Base-by-base conservation (phyloP, 192 early-diverging fungal genomes). In the Umbelopsis sp. region DNA sequence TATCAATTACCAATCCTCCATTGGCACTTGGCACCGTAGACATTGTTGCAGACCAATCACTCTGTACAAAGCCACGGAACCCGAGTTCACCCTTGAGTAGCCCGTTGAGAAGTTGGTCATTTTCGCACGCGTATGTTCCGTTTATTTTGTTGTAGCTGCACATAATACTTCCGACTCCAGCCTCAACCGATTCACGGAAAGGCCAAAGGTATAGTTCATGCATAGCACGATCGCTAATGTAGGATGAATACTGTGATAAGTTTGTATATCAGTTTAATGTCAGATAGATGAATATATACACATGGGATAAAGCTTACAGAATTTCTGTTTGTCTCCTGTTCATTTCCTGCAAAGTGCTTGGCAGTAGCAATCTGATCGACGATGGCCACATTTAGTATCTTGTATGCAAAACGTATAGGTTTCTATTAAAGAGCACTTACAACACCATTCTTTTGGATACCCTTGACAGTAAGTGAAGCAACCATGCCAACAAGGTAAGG, bases 101-200 rank as follows among this genome's bases (percentile, higher is more conserved):
- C 29, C 67, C 45, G 22, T 85, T 83, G 43, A 90, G 65, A 38
- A 77, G 25, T 16, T 74, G 41, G n/a, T 79, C 52, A 73, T 82
- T 83, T 71, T 88, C 80, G 75, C 90, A 91, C 4, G 88, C 81
- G 25, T 86, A 82, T 21, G 75, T 73, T 25, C 73, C 74, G 68
- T 91, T 88, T n/a, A 92, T 24, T 32, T 67, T 59, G 71, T 91
- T 91, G 79, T 91, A 91, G 4, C 78, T 24, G 53, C 90, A 88
- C 90, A 91, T 91, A 43, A 91, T 69, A 24, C 88, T 77, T 38
- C 74, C 86, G 9, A 85, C 87, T 32, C 88, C 90, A 45, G 82
- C 88, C 45, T 85, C 88, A 0, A 84, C 68, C 17, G 71, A 75
- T 7, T 77, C 82, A 45, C 84, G 74, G 70, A 92, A 91, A n/a